Percentiles rank a stretch among this genome's conserved stretches.
These are phyloP conservation scores for Wickerhamomyces queroliae DNA, from an alignment of 805 yeast species.

Conservation along the genomic window DNA sequence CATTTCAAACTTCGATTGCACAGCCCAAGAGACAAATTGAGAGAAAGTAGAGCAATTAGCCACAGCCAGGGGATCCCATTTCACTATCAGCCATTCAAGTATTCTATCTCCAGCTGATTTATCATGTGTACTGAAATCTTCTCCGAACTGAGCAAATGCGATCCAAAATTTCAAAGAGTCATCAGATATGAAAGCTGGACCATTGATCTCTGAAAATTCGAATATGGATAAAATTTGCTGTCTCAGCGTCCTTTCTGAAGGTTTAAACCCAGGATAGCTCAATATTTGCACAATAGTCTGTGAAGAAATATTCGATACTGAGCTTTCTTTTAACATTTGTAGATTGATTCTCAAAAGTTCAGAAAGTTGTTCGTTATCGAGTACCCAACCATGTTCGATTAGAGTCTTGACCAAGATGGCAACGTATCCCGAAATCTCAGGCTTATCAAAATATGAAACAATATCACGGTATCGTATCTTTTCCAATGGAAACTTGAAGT, in stretches of 20 bases:
- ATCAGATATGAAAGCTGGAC: constrained; percentile 44
- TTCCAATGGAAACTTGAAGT: constrained; percentile 1
- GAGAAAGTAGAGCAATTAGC: constrained; percentile 19
- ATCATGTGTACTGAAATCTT: constrained; percentile 25
- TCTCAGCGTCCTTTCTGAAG: constrained; percentile 33
- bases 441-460: constrained; percentile 10
- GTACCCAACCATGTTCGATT: constrained; percentile 15
- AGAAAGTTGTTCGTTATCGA: constrained; percentile 11
- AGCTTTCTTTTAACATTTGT: constrained; percentile 25
- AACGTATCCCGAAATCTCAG: constrained; percentile 9
- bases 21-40: constrained; percentile 39
- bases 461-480: constrained; percentile 4
- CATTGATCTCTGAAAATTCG: constrained; percentile 53
- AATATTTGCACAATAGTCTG: constrained; percentile 17
- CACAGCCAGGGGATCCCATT: constrained; percentile 29
- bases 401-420: constrained; percentile 13
- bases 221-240: constrained; percentile 43
- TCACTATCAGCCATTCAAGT: constrained; percentile 44
- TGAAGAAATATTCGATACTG: constrained; percentile 20
- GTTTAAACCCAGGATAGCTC: constrained; percentile 2
- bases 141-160: constrained; percentile 30
- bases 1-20: constrained; percentile 17
- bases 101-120: constrained; percentile 29
- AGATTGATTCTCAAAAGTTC: constrained; percentile 25
- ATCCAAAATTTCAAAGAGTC: constrained; percentile 54